Conservation (phyloP, 176 grass and related monocot genomes). For the Saccharum officinarum region DNA sequence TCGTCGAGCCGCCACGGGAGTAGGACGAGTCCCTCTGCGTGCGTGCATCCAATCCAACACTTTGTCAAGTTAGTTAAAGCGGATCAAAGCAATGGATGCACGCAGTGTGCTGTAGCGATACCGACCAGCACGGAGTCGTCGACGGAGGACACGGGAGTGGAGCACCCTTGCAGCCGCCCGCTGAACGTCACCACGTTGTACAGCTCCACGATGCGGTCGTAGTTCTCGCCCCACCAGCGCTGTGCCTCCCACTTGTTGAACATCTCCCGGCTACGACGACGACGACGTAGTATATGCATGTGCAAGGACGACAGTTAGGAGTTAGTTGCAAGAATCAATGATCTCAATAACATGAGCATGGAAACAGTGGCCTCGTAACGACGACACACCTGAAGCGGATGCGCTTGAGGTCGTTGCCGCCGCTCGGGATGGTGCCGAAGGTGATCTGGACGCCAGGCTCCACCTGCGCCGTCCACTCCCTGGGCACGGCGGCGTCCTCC, state of each 20-base stretch:
- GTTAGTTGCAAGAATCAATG: background rate
- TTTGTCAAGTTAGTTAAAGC: background rate
- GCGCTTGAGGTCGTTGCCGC: slow-evolving; percentile 95
- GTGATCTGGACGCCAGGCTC: slow-evolving; percentile 98
- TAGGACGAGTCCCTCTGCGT: slow-evolving; percentile 80
- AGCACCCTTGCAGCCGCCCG: slow-evolving; percentile 69
- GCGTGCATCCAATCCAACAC: background rate
- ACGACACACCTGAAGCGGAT: slow-evolving; percentile 83
- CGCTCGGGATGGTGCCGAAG: slow-evolving; percentile 73
- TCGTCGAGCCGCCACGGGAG: slow-evolving; percentile 65
- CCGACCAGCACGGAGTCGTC: slow-evolving; percentile 61
- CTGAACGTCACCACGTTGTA: slow-evolving; percentile 93
- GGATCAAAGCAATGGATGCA: background rate
- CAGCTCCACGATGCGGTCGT: slow-evolving; percentile 95
- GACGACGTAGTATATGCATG: background rate
- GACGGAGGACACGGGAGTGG: slow-evolving; percentile 76
- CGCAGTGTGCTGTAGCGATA: background rate
- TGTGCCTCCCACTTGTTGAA: slow-evolving; percentile 99
- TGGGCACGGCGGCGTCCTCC: slow-evolving; percentile 52
- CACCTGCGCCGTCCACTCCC: slow-evolving; percentile 95
- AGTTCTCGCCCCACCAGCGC: slow-evolving; percentile 99
- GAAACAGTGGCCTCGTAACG: too few species aligned
- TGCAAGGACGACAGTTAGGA: background rate
- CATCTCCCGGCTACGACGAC: slow-evolving; percentile 67
- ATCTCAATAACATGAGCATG: too few species aligned